Evolutionary conservation across 2,329 filamentous ascomycete genomes (phyloP), one percentile per base, ranked within the genome.

Genomic region (Atkinsonella texensis): DNA sequence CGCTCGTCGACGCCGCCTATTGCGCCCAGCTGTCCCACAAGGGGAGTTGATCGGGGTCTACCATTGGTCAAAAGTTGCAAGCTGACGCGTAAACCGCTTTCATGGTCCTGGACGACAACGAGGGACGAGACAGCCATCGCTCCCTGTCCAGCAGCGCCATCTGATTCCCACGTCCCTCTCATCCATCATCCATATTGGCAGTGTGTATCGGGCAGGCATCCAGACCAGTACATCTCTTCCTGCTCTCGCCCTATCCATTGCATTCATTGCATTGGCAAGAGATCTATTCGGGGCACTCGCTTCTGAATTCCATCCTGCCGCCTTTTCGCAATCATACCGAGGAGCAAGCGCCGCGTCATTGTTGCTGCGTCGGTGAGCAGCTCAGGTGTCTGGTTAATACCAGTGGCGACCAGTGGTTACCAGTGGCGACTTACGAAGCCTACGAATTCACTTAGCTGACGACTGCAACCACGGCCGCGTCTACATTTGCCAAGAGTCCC

Each of bases 31-130:
- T n/a, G 32, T 42, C 54, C 53, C 54, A 52, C 52, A 41, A 23
- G 9, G 20, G 41, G 46, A 23, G 41, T 12, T 12, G 13, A 46
- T 45, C 32, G 49, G 48, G 32, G 28, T 42, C 55, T 18, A 31
- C 63, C 54, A 67, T 67, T 67, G 65, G 65, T 45, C 52, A 56
- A 53, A 45, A 49, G 52, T 48, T 53, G 57, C 55, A 56, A 59
- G 65, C 65, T 68, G 65, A 68, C 65, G 65, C 65, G 65, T 67
- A 67, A 66, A 66, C 63, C 64, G 60, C 58, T 60, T 49, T 45
- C 17, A n/a, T 41, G 23, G 47, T 44, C 28, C 44, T 44, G n/a
- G 41, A 49, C 13, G 45, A 31, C 31, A 39, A 48, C 23, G 32
- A 50, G 46, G 31, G 40, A 52, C 49, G 44, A 50, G 44, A 50